Base-by-base conservation (phyloP, 768 basidiomycete genomes). In the Psilocybe subaeruginosa region DNA sequence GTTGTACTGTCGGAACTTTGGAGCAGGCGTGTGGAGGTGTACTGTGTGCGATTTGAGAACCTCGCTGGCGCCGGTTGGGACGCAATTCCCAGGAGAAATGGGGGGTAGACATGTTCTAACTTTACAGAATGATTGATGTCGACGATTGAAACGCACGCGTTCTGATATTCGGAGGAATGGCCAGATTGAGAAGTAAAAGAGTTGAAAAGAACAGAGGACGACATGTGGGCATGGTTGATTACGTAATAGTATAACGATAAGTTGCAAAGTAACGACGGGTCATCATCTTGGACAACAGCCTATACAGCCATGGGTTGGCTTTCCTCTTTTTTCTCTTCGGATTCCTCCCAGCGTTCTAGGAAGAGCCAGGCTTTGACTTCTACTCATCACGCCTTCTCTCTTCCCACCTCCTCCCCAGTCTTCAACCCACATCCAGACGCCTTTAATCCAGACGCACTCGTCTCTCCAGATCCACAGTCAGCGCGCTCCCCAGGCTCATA, bases 331-430 rank as follows among this genome's bases (percentile, higher is more conserved):
- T 92, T 92, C 75, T 79, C 83, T 19, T 71, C 80, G 55, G 80
- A 83, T 64, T 73, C 73, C 52, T 70, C 79, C 27, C 80, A 83
- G 69, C 81, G 79, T 63, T 69, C 80, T 35, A 77, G 86, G 60
- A 82, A 82, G 71, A 82, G 84, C 57, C 87, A 89, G 73, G 85
- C 90, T 30, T 84, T 95, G 65, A 85, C 85, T 33, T 86, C 86
- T 14, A 95, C 94, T 5, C 86, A 90, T 70, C 93, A 95, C 72
- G 93, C 95, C 63, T 96, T 96, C 76, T 90, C 91, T 52, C 80
- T 97, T 35, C 91, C 92, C 48, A 86, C 86, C 3, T 85, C 87
- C 27, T 90, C 91, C 27, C 90, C 90, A 14, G 77, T 77, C 58
- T 77, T 80, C 61, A 64, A 76, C 51, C 60, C 82, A 33, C 85